Evolutionary conservation across 2,329 filamentous ascomycete genomes (phyloP).

Genomic region (Botrytis fragariae): DNA sequence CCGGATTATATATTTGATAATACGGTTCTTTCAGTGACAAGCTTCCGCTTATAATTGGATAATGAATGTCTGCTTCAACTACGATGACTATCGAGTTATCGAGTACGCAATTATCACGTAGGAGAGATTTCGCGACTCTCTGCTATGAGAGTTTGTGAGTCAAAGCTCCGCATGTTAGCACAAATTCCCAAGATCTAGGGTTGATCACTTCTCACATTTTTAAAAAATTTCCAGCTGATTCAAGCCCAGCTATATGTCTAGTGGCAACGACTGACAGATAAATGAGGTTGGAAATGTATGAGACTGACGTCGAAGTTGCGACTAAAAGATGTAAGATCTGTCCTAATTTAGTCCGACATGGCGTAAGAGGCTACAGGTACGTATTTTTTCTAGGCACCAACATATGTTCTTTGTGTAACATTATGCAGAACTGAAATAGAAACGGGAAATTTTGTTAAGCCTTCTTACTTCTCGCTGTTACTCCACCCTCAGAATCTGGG

Average conservation of each 20-base stretch:
- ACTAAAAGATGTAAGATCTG: not conserved
- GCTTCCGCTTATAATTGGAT: not conserved
- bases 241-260: not conserved
- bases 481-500: not conserved
- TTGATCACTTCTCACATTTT: not conserved
- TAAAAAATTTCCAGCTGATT: not conserved
- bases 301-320: no score
- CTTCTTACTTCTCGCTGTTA: no score
- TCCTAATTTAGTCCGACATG: not conserved
- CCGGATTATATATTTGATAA: not conserved
- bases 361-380: not conserved
- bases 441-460: not conserved
- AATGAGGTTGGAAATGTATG: no score
- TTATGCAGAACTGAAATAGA: not conserved
- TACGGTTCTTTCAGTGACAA: not conserved
- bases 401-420: not conserved
- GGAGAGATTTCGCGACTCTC: not conserved
- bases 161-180: not conserved
- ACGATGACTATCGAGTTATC: not conserved
- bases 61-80: not conserved
- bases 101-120: not conserved
- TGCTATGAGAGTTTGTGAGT: not conserved
- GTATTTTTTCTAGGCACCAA: slow-evolving; percentile 1
- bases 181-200: not conserved
- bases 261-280: not conserved